A percentile compares a stretch with the other conserved stretches of the same genome.
phyloP scores from a whole-genome alignment of 495 filamentous ascomycete species.

The Achaetomiella virescens region DNA sequence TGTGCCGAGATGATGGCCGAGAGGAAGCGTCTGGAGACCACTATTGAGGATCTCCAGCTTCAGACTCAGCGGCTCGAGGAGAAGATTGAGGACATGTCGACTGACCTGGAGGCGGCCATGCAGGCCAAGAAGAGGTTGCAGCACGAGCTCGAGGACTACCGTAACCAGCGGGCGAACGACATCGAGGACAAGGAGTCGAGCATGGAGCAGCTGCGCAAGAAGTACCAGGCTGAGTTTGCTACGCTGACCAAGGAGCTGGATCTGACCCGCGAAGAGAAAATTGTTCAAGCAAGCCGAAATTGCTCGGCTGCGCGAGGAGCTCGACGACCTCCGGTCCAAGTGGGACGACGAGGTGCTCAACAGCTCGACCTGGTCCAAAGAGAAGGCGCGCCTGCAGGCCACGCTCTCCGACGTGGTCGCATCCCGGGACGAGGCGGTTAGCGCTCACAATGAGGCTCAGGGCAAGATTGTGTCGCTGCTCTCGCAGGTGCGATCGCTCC shows the following conservation, averaged over 20 bases:
- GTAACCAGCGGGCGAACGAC: constrained; percentile 89
- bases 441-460: constrained; percentile 92
- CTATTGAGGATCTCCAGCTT: constrained; percentile 83
- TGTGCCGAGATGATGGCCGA: constrained; percentile 88
- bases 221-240: constrained; percentile 91
- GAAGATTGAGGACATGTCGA: constrained; percentile 83
- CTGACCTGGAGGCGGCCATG: constrained; percentile 77
- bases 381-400: constrained; percentile 86
- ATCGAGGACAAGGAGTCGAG: constrained; percentile 94
- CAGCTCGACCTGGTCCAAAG: constrained; percentile 95
- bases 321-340: constrained; percentile 89
- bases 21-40: constrained; percentile 79
- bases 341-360: constrained; percentile 99
- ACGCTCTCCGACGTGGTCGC: constrained; percentile 83
- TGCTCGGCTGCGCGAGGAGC: constrained; percentile 77
- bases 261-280: constrained; percentile 81
- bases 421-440: constrained; percentile 86
- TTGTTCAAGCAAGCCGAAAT: constrained; percentile 57
- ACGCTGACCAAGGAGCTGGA: constrained; percentile 86
- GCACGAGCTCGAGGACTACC: constrained; percentile 96
- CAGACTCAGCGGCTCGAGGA: constrained; percentile 87
- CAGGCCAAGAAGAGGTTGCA: constrained; percentile 94
- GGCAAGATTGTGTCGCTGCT: constrained; percentile 82
- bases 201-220: constrained; percentile 95
- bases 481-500: constrained; percentile 82